Evolutionary conservation across 257 asterid genomes (phyloP), one percentile per base, ranked within the genome.

Genomic region (Penstemon eatonii): DNA sequence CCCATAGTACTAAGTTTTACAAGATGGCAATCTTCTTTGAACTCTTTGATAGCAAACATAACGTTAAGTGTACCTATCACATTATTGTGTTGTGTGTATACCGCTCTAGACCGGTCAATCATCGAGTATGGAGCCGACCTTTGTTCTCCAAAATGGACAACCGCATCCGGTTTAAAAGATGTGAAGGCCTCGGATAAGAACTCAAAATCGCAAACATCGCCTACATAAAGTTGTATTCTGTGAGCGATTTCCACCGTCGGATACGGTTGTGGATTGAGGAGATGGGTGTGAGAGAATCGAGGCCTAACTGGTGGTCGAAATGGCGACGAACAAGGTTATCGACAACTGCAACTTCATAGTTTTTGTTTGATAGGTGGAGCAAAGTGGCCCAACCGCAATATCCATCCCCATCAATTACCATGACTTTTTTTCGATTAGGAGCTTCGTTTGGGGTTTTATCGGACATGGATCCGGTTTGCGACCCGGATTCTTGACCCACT

Each of bases 1-100:
- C 99, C 99, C 99, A 93, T 93, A 42, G 99, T 93, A 61, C 99
- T 97, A 10, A 93, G 96, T 73, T 93, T 93, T 82, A 93, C 97
- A 3, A 93, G 84, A 81, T 93, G 99, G 70, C 99, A 93, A 75
- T 93, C 97, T 60, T 88, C 97, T 10, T 85, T 78, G 36, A 74
- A 90, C 75, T 93, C 99, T 72, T 93, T 93, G 46, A 90, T 90
- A 11, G 99, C 99, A 57, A 93, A 90, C 38, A 93, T 80, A 50
- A 93, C 97, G 38, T 90, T 93, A 12, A 93, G 87, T 3, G 97
- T 93, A 40, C 99, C 97, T 36, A 93, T 84, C 70, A 90, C 97
- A 49, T 93, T 93, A 56, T 88, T 93, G 1, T 93, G 97, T 57
- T 93, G 99, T 0, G 97, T 90, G 82, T 71, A 90, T 0, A 90